Base-by-base conservation (phyloP, 2,329 filamentous ascomycete species). In the Hypoxylon sp. region DNA sequence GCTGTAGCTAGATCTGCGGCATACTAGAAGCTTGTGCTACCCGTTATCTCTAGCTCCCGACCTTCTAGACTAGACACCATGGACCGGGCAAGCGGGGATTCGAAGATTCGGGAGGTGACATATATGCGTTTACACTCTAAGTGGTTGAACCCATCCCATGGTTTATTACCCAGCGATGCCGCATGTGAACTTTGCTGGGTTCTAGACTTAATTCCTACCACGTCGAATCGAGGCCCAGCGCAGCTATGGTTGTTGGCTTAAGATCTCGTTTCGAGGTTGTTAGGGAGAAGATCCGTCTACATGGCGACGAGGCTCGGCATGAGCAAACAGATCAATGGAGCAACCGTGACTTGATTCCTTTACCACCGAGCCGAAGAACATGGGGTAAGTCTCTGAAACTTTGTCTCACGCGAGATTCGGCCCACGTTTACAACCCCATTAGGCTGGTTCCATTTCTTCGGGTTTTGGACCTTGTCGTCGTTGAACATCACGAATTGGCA, bases 251-350 rank as follows among this genome's bases (percentile, higher is more conserved):
- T 13, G 27, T 19, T 57, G 61, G 62, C 42, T 62, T 69, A 52
- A 69, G 66, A 58, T 63, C 61, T 62, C 70, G 68, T 37, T 62
- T 74, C 17, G 59, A 66, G 6, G 10, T 67, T 4, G 39, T 80
- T 24, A 77, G 76, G 46, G 75, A 80, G 42, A 77, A 73, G 13
- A 68, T 78, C 19, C 76, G 75, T 32, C 74, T 84, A 24, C 78
- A 79, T 55, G 80, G 80, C 53, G 78, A 84, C 61, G 78, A 79
- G 48, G 71, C 75, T 13, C 79, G 77, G 55, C 79, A 83, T 67
- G 82, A 84, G 68, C 81, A 85, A 63, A 84, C 83, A 0, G 80
- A 83, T 55, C 77, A 80, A 31, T 87, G 84, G 84, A 83, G 82
- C 27, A 86, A 86, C 62, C 82, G 82, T 71, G 80, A 80, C 47